Evolutionary conservation across 768 basidiomycete genomes (phyloP).

Genomic region (Suillus plorans): DNA sequence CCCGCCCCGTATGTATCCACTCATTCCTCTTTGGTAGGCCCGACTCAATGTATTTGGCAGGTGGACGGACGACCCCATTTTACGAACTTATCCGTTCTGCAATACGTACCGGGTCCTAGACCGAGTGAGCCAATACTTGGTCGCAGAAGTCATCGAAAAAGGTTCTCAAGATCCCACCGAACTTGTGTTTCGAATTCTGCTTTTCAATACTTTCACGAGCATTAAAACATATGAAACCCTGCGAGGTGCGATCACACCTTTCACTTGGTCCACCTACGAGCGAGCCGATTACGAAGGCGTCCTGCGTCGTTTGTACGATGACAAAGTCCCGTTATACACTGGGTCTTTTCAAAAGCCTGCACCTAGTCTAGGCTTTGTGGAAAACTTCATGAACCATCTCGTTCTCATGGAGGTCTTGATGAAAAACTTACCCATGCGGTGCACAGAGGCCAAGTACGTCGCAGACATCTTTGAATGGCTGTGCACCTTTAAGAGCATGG

Average conservation of each 20-base stretch:
- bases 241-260: slow-evolving; percentile 47
- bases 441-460: slow-evolving; percentile 52
- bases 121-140: slow-evolving; percentile 65
- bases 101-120: slow-evolving; percentile 77
- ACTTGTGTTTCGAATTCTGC: slow-evolving; percentile 65
- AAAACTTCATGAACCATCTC: slow-evolving; percentile 60
- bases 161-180: slow-evolving; percentile 62
- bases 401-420: slow-evolving; percentile 58
- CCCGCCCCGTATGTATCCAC: slow-evolving; percentile 50
- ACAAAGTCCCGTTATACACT: slow-evolving; percentile 57
- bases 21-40: background rate
- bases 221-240: slow-evolving; percentile 73
- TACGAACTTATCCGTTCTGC: slow-evolving; percentile 61
- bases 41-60: slow-evolving; percentile 30
- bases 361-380: slow-evolving; percentile 50
- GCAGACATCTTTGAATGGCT: slow-evolving; percentile 65
- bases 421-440: slow-evolving; percentile 52
- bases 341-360: slow-evolving; percentile 72
- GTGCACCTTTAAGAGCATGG: slow-evolving; percentile 65
- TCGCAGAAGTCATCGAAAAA: slow-evolving; percentile 66
- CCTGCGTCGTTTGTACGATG: slow-evolving; percentile 40
- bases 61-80: slow-evolving; percentile 68
- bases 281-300: slow-evolving; percentile 52
- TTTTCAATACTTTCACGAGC: slow-evolving; percentile 73
- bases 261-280: slow-evolving; percentile 62